Base-by-base conservation (phyloP, 2,329 filamentous ascomycete species). In the Aspergillus novofumigatus region DNA sequence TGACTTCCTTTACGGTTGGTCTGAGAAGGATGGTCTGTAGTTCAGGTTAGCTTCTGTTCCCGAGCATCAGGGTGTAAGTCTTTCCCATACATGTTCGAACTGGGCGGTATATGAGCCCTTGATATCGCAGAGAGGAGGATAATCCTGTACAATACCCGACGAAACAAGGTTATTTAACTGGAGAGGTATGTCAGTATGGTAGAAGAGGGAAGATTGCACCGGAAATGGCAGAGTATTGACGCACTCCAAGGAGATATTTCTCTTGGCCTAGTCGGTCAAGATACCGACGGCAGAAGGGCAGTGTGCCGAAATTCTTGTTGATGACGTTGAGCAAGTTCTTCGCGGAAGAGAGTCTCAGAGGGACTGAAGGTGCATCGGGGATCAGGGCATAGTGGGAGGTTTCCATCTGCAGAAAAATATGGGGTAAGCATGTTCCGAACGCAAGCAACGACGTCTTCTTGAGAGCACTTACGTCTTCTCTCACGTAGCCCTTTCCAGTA, bases 61-160 rank as follows among this genome's bases (percentile, higher is more conserved):
- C 3, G 11, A 41, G 21, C 5, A 25, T n/a, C 54, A 45, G 47
- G 10, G 10, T 10, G n/a, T 51, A 52, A 35, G 56, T 26, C 44
- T 41, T 23, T 35, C 84, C 89, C 21, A 83, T 78, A 95, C 92
- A 79, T 97, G 92, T 80, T 97, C 92, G 72, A 86, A 96, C 73
- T 97, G 92, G 62, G 92, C 93, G 26, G 92, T 95, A 75, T 96
- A 96, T 26, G 90, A 95, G 58, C 93, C 93, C 83, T 95, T 96
- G 77, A 92, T 87, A 77, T 97, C 92, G 65, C 89, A 87, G 66
- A 97, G 80, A 29, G 92, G 92, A 42, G 92, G 91, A 72, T 97
- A 97, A 47, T 90, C 86, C 76, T 97, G 90, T 47, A 97, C 90
- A 65, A 97, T 89, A 57, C 91, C 92, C 57, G 81, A 86, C 45